A percentile compares a stretch with the other conserved stretches of the same genome.
phyloP scores from a whole-genome alignment of 2,329 filamentous ascomycete genomes.

The Nemania diffusa region DNA sequence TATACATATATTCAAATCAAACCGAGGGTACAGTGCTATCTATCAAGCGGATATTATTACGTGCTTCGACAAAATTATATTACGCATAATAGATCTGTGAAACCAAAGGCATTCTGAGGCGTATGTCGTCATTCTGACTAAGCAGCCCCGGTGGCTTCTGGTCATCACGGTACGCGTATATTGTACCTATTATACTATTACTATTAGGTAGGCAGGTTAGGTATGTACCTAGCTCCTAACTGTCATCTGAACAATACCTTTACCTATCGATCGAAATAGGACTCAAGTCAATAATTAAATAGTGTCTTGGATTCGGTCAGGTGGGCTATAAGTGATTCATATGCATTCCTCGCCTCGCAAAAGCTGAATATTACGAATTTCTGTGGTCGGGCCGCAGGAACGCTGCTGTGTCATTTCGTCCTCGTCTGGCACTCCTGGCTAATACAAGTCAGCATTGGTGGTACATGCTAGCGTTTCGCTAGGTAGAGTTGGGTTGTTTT shows the following conservation, averaged over 20 bases:
- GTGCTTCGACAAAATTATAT: neutral
- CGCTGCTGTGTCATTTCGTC: neutral
- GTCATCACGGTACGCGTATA: too few relatives aligned
- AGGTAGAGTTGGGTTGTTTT: neutral
- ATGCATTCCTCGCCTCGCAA: slow-evolving; percentile 9
- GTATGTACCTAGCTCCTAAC: too few relatives aligned
- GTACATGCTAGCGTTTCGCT: neutral
- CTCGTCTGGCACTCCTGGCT: neutral
- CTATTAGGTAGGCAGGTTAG: too few relatives aligned
- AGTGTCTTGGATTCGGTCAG: neutral
- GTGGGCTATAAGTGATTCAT: neutral
- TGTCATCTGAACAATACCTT: too few relatives aligned
- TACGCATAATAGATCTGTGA: neutral
- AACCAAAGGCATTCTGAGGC: neutral
- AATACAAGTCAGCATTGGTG: neutral
- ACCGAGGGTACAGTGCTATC: neutral
- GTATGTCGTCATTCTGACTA: slow-evolving; percentile 22
- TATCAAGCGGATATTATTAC: neutral
- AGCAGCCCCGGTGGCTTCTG: too few relatives aligned
- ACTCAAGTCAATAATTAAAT: neutral
- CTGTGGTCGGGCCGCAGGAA: neutral
- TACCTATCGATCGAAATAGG: too few relatives aligned
- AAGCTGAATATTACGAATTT: neutral
- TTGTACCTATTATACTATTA: too few relatives aligned
- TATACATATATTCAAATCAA: neutral